Conservation (phyloP, 2,329 filamentous ascomycete species). For the Diaporthe eres region DNA sequence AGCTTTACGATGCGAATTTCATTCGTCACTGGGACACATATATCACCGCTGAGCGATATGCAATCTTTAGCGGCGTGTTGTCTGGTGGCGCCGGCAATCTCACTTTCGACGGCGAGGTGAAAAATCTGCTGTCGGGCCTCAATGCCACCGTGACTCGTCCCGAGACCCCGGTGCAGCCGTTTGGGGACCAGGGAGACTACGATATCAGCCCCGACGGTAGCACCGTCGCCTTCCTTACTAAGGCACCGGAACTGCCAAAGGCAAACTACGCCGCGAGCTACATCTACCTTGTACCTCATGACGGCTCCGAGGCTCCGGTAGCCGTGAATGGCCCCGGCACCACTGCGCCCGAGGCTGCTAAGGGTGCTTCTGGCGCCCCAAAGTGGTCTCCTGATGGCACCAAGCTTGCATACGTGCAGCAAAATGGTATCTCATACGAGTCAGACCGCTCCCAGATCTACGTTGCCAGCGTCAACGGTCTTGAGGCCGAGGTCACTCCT, state of each 20-base stretch:
- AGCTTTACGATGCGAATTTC: conserved; percentile 70
- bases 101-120: conserved; percentile 49
- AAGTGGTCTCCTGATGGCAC: conserved; percentile 71
- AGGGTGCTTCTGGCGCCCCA: conserved; percentile 53
- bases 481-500: conserved; percentile 55
- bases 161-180: conserved; percentile 62
- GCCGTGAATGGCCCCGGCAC: conserved; percentile 52
- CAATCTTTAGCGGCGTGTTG: conserved; percentile 72
- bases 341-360: conserved; percentile 49
- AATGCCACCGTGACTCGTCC: conserved; percentile 50
- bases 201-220: conserved; percentile 65
- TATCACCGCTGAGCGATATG: conserved; percentile 67
- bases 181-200: conserved; percentile 71
- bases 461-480: conserved; percentile 61
- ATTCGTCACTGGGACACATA: conserved; percentile 74
- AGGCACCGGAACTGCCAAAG: conserved; percentile 67
- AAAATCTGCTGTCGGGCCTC: conserved; percentile 54
- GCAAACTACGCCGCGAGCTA: conserved; percentile 65
- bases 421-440: conserved; percentile 73
- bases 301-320: conserved; percentile 50
- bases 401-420: conserved; percentile 72
- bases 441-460: conserved; percentile 54
- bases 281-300: conserved; percentile 53
- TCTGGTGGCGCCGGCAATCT: conserved; percentile 48
- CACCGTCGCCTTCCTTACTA: conserved; percentile 67